A percentile compares a stretch with the other conserved stretches of the same genome.
Conservation (phyloP, 75 land plant genomes). For the Adiantum capillusveneris region DNA sequence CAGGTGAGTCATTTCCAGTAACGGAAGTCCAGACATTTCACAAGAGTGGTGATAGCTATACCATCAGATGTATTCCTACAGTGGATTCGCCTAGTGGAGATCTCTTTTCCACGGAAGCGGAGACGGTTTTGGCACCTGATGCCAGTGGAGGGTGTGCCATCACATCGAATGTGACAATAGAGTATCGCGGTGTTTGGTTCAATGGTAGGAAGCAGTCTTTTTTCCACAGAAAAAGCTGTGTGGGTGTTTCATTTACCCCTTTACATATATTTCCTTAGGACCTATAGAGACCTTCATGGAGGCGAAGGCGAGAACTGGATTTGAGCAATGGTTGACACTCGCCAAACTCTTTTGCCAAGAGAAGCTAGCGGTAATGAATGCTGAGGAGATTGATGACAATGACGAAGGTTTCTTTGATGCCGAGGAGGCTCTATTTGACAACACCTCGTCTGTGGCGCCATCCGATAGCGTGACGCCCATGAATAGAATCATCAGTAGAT, state of each 20-base stretch:
- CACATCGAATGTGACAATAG: slow-evolving; percentile 2
- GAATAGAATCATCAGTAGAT: neutral
- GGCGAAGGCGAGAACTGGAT: neutral
- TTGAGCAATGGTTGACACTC: neutral
- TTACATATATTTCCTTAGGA: neutral
- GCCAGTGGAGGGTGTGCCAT: slow-evolving; percentile 10
- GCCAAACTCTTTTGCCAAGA: slow-evolving; percentile 2
- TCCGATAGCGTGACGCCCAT: neutral
- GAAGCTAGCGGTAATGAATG: neutral
- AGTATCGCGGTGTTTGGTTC: slow-evolving; percentile 3
- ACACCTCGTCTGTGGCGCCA: neutral
- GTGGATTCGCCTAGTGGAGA: slow-evolving; percentile 5
- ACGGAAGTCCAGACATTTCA: slow-evolving; percentile 10
- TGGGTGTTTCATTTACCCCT: too few species aligned
- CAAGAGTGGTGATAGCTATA: slow-evolving; percentile 3
- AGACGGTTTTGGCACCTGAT: slow-evolving; percentile 8
- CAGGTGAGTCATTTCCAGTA: slow-evolving; percentile 7
- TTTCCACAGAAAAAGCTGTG: too few species aligned
- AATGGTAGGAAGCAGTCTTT: too few species aligned
- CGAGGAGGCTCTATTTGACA: neutral
- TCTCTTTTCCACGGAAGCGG: slow-evolving; percentile 2
- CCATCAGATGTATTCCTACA: slow-evolving; percentile 4
- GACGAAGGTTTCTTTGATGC: neutral
- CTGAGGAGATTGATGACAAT: neutral
- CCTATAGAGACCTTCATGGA: slow-evolving; percentile 1